Evolutionary conservation across 2,329 filamentous ascomycete species (phyloP).

Genomic region (Hortaea werneckii): DNA sequence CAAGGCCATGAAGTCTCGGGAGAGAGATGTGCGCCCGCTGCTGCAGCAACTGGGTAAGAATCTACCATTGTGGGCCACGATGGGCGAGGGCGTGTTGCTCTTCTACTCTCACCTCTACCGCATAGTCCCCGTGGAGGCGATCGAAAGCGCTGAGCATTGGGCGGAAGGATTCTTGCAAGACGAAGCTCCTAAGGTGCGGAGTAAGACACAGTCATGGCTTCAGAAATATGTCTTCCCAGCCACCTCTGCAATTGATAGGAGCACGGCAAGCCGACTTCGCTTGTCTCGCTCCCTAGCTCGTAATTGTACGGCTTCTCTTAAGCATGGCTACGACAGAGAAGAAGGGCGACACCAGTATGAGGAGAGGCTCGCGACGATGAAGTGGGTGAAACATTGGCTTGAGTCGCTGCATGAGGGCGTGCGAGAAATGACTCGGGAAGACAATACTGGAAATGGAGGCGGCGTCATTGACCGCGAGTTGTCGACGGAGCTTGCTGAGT

Average conservation of each 20-base stretch:
- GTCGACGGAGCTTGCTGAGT: constrained; percentile 5
- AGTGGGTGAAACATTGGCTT: neutral
- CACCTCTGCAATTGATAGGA: neutral
- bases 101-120: neutral
- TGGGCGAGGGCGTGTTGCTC: neutral
- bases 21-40: neutral
- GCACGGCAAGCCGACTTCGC: neutral
- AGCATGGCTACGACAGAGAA: constrained; percentile 1
- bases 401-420: neutral
- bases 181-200: neutral
- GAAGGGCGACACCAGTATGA: neutral
- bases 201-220: neutral
- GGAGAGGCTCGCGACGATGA: neutral
- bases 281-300: neutral
- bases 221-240: constrained; percentile 1
- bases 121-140: neutral
- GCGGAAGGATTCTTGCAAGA: neutral
- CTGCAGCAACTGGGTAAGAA: neutral
- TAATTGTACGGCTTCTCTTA: neutral
- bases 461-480: neutral
- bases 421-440: neutral
- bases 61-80: neutral
- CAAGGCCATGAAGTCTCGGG: neutral
- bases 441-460: neutral
- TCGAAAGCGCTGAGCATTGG: neutral